Base-by-base conservation (phyloP, 2,329 filamentous ascomycete species). In the Beauveria medogensis region DNA sequence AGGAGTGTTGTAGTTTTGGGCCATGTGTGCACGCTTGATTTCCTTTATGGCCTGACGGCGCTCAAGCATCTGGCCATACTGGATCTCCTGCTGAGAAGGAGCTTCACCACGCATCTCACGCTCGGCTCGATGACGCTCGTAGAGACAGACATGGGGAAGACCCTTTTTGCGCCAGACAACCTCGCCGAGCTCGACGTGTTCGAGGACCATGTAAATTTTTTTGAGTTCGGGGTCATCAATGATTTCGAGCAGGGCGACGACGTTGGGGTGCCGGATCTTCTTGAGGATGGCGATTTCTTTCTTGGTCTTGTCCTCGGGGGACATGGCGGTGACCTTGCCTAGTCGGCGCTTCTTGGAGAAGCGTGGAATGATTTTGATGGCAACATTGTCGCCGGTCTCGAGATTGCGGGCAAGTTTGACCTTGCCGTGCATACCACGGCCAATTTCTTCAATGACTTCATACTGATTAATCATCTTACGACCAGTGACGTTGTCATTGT, bases 401-500 rank as follows among this genome's bases (percentile, higher is more conserved):
- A 91, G 79, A 71, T 95, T 92, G 59, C 91, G 85, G 53, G 92
- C 94, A 53, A 97, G 82, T 76, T 99, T 99, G 70, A 99, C 94
- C 77, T 97, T 99, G 69, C 94, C 94, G 72, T 99, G 94, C 69
- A 96, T 91, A 55, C 94, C 94, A 63, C 94, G 89, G 60, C 94
- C 94, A 59, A 99, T 90, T 75, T 99, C 94, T 73, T 96, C 90
- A 65, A 97, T 89, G 68, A 99, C 91, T 74, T 97, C 91, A 76
- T 99, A 99, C 71, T 97, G 90, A 70, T 99, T 99, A 79, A 99
- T 96, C 58, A 92, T 82, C 77, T 99, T 99, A 64, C 94, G 90
- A 62, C 94, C 94, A 5, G 93, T 96, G 64, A 91, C 82, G 59
- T 84, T 84, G 73, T 97, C 92, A 64, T 92, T 87, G 69, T 97